Evolutionary conservation across 495 filamentous ascomycete species (phyloP), one percentile per base, ranked within the genome.

Genomic region (Penicillium cataractarum): DNA sequence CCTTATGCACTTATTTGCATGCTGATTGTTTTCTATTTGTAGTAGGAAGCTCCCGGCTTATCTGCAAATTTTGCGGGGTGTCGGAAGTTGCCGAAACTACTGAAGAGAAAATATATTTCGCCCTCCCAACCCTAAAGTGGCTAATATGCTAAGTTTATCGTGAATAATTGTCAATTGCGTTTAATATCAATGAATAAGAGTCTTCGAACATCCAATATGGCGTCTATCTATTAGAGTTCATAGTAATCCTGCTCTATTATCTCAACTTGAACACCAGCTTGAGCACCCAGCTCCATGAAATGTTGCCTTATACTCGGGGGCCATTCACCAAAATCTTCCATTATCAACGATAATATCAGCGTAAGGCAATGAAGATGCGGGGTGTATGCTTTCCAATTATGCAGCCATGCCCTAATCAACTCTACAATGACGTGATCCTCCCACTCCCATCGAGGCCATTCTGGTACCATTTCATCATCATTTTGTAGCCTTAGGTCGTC

Each of bases 321-420:
- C 49, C 49, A 52, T 52, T 52, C 49, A 17, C 27, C 22, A 29
- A 52, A 52, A 6, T 31, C 49, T 27, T 29, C 4, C 26, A 4
- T 6, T 0, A 31, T 52, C 49, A 19, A 52, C 15, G 65, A 61
- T 33, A 33, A 1, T 33, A 7, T 33, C 64, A 66, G n/a, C 37
- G 54, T 21, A 59, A 66, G 40, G 27, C 60, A 17, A 35, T 56
- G 53, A 26, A 68, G 55, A 54, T 60, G 51, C 3, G 63, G 63
- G 26, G 66, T 65, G 40, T 9, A 61, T 27, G 8, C 17, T 31
- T 57, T 60, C 53, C 61, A 61, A 54, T 65, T 54, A 29, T 58
- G 55, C 35, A 69, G 31, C 66, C 66, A 69, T 46, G 22, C 32
- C 55, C 39, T 19, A 49, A 69, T 22, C 35, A 63, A 15, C 21